A percentile compares a stretch with the other conserved stretches of the same genome.
These are phyloP conservation scores for Tilletia walkeri DNA, from an alignment of 1,284 basidiomycete species.

Conservation along the genomic window DNA sequence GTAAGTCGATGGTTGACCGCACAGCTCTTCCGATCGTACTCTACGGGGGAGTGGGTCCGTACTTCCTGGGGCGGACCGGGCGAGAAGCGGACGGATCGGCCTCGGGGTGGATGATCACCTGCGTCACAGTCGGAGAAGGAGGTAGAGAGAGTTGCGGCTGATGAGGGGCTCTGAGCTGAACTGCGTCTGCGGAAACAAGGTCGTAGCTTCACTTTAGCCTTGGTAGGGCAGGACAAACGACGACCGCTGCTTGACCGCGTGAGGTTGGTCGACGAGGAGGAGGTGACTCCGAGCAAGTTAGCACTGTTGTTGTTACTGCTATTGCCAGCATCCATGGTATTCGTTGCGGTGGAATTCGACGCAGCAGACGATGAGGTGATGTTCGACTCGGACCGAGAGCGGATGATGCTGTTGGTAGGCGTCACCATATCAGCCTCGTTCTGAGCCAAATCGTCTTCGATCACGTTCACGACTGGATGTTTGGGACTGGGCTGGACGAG, in stretches of 20 bases:
- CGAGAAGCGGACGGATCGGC: conserved; percentile 46
- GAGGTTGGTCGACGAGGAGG: neutral
- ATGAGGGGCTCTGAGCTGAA: conserved; percentile 29
- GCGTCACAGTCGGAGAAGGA: conserved; percentile 45
- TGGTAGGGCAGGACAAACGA: conserved; percentile 7
- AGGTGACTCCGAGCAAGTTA: too few species aligned
- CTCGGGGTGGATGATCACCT: conserved; percentile 11
- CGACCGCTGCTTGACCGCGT: conserved; percentile 11
- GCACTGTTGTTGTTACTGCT: too few species aligned
- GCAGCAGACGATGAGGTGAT: neutral
- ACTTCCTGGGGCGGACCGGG: conserved; percentile 44
- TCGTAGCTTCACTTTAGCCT: conserved; percentile 34
- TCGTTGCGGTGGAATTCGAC: too few species aligned
- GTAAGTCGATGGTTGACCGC: conserved; percentile 49
- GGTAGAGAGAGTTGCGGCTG: conserved; percentile 26
- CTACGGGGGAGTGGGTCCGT: conserved; percentile 52
- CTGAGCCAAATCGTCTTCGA: neutral
- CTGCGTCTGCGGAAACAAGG: conserved; percentile 45
- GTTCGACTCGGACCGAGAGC: neutral
- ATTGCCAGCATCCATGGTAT: too few species aligned
- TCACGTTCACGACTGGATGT: neutral
- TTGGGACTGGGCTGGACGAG: neutral
- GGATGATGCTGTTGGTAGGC: conserved; percentile 7
- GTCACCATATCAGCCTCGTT: neutral
- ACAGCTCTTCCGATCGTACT: conserved; percentile 53